phyloP scores from a whole-genome alignment of 148 eudicot species.

The Cornus florida region DNA sequence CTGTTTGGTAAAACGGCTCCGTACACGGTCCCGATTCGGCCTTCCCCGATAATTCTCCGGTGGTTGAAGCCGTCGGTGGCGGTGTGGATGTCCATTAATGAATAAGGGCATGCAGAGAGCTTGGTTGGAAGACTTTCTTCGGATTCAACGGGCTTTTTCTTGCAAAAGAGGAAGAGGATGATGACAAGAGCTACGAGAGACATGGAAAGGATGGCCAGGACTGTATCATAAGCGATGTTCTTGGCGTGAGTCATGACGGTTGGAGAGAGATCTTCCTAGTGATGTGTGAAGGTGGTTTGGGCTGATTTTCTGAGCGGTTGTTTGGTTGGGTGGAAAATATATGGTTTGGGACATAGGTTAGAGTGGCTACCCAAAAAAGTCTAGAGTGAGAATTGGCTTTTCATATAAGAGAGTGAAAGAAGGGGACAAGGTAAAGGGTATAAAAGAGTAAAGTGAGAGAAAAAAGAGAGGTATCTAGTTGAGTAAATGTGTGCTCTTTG shows the following conservation, averaged over 20 bases:
- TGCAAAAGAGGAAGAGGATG: slow-evolving; percentile 42
- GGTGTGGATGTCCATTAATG: slow-evolving; percentile 56
- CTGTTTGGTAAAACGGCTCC: slow-evolving; percentile 49
- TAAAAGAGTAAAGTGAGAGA: background rate
- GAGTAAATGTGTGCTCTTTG: slow-evolving; percentile 10
- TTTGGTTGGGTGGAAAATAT: background rate
- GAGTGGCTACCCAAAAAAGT: background rate
- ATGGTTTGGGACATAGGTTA: background rate
- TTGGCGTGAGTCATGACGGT: slow-evolving; percentile 14
- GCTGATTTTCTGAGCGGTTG: background rate
- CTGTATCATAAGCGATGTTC: slow-evolving; percentile 31
- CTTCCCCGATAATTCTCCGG: slow-evolving; percentile 61
- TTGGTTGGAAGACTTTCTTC: slow-evolving; percentile 27
- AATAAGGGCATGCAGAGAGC: slow-evolving; percentile 24
- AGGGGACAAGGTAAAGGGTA: background rate
- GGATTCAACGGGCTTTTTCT: slow-evolving; percentile 24
- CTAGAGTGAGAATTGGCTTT: background rate
- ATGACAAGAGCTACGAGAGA: slow-evolving; percentile 30
- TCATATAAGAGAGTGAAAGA: slow-evolving; percentile 9
- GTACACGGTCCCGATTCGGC: slow-evolving; percentile 78
- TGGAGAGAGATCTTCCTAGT: slow-evolving; percentile 1
- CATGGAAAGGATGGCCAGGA: slow-evolving; percentile 38
- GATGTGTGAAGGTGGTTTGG: too few relatives aligned
- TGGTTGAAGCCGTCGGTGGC: slow-evolving; percentile 79
- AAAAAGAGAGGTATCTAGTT: background rate